Percentiles rank a stretch among this genome's conserved stretches.
Conservation (phyloP, 2,329 filamentous ascomycete species). For the Beauveria rudraprayagi region DNA sequence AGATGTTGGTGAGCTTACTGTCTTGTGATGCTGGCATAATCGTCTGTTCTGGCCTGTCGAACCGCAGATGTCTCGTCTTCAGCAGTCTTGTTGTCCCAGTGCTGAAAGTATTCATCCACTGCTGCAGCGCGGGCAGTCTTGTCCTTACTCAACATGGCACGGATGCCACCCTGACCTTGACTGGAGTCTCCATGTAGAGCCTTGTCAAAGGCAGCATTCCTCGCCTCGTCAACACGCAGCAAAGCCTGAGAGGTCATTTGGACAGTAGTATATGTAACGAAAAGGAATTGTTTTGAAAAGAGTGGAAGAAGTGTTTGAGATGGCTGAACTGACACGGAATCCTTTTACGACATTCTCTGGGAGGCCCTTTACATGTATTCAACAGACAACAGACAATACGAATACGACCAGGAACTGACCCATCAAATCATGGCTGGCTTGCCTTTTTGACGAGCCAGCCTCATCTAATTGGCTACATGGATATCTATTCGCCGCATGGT, state of each 20-base stretch:
- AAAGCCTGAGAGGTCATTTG: conserved; percentile 35
- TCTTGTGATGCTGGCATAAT: conserved; percentile 82
- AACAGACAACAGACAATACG: conserved; percentile 8
- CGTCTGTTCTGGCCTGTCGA: conserved; percentile 59
- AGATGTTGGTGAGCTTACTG: conserved; percentile 49
- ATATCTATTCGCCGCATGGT: not conserved
- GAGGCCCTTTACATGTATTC: not conserved
- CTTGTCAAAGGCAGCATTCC: conserved; percentile 80
- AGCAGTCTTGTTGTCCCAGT: conserved; percentile 74
- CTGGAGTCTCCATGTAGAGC: conserved; percentile 65
- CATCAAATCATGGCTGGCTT: not conserved
- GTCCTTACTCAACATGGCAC: conserved; percentile 76
- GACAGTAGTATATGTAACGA: not conserved
- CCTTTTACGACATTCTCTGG: not conserved
- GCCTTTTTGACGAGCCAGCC: not conserved
- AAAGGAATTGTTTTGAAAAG: not conserved
- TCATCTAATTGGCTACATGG: not conserved
- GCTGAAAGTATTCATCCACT: conserved; percentile 82
- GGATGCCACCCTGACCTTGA: conserved; percentile 58
- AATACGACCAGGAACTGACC: conserved; percentile 1
- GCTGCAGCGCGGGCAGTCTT: conserved; percentile 61
- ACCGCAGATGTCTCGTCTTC: conserved; percentile 68
- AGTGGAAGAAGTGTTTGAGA: not conserved
- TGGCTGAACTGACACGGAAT: not conserved
- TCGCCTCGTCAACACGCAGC: conserved; percentile 68